A percentile compares a stretch with the other conserved stretches of the same genome.
These are phyloP conservation scores for Coleophoma crateriformis DNA, from an alignment of 2,329 filamentous ascomycete species.

Conservation along the genomic window DNA sequence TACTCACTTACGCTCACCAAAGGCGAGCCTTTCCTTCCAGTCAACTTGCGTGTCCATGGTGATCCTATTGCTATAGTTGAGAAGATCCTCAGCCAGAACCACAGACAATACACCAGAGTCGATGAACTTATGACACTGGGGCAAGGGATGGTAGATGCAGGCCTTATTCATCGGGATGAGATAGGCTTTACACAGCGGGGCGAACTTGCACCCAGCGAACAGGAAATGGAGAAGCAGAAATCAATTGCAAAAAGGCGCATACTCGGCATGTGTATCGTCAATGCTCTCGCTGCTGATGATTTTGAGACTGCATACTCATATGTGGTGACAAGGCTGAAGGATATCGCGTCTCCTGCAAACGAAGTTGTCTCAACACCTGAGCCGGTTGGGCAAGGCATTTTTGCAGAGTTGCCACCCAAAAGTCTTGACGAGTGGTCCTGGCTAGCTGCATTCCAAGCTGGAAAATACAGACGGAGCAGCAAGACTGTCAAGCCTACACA, in stretches of 20 bases:
- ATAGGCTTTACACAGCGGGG: conserved; percentile 3
- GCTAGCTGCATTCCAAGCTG: conserved; percentile 74
- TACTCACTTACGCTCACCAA: conserved; percentile 76
- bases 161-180: conserved; percentile 31
- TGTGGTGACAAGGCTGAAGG: conserved; percentile 63
- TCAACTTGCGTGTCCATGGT: conserved; percentile 68
- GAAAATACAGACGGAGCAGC: conserved; percentile 59
- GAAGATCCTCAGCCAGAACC: conserved; percentile 72
- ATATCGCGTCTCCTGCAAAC: conserved; percentile 25
- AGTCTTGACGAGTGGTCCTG: conserved; percentile 64
- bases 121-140: conserved; percentile 69
- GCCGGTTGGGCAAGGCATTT: conserved; percentile 13
- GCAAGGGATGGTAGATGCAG: conserved; percentile 57
- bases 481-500: conserved; percentile 51
- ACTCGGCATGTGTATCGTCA: conserved; percentile 74
- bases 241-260: conserved; percentile 57
- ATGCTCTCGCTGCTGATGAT: conserved; percentile 69
- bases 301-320: conserved; percentile 87
- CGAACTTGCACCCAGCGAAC: not conserved
- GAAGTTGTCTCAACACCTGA: conserved; percentile 13
- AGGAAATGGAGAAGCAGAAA: conserved; percentile 23
- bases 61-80: conserved; percentile 70
- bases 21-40: conserved; percentile 73
- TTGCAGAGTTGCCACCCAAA: conserved; percentile 15
- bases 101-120: conserved; percentile 66